Evolutionary conservation across 805 yeast genomes (phyloP), one percentile per base, ranked within the genome.

Genomic region (Starmera dryadoides): DNA sequence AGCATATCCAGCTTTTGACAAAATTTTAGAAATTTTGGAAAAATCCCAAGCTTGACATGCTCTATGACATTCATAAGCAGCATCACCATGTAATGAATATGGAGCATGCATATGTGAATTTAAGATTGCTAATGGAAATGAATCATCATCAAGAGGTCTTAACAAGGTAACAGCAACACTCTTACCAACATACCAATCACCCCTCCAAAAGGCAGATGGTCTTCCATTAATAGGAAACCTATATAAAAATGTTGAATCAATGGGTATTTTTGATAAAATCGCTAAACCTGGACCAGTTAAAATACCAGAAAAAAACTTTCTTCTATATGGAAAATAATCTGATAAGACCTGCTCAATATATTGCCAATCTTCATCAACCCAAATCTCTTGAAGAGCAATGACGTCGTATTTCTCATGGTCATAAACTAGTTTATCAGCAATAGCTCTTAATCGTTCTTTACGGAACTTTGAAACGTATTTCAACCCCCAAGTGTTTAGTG

Each of bases 71-170:
- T 79, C 68, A 55, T 93, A 93, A 3, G 89, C 83, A 2, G 94
- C 94, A 59, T 88, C 96, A 2, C 98, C 98, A 0, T 66, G 61
- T 15, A 63, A 53, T 1, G 93, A 72, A 55, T 93, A 93, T 0
- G 98, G 98, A 1, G 98, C 98, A 60, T 93, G 98, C 93, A 93
- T 82, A 58, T 93, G 98, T 15, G 95, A 81, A 55, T 89, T 91
- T 53, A 93, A 63, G 5, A 93, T 62, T 3, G 94, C 97, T 31
- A 93, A 63, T 5, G 81, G 82, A 6, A 68, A 56, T 2, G 71
- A 64, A 15, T 63, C 65, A 0, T 68, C 61, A 15, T 55, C 50
- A 3, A 74, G 62, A 5, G 85, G 81, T 40, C 65, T 65, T 32
- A 93, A 63, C 4, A 77, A 59, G 0, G 95, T 83, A 3, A 87